Percentiles rank a stretch among this genome's conserved stretches.
Evolutionary conservation across 805 yeast species (phyloP).

Genomic region (Ogataea angusta): DNA sequence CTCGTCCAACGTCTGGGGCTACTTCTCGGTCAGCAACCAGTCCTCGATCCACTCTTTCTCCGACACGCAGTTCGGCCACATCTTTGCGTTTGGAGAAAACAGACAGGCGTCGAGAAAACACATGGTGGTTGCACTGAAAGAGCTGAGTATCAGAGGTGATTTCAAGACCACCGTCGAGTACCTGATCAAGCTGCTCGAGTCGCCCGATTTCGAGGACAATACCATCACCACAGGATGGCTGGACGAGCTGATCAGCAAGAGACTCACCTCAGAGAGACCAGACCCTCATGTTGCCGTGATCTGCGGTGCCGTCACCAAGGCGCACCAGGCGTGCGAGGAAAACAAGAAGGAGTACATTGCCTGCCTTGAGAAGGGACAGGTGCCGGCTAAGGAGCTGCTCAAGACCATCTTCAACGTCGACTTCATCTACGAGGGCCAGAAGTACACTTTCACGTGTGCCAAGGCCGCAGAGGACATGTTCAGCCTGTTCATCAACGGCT

Average conservation of each 20-base stretch:
- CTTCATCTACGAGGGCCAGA: conserved; percentile 89
- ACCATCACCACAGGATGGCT: conserved; percentile 99
- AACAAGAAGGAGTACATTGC: conserved; percentile 64
- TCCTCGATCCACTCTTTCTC: conserved; percentile 97
- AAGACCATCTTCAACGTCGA: conserved; percentile 90
- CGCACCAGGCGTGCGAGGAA: conserved; percentile 73
- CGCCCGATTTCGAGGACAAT: conserved; percentile 94
- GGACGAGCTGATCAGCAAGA: conserved; percentile 90
- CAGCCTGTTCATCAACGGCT: conserved; percentile 90
- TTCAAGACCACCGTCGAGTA: conserved; percentile 98
- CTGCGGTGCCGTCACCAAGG: conserved; percentile 98
- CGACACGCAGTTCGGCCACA: conserved; percentile 98
- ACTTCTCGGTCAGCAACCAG: conserved; percentile 93
- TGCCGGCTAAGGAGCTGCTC: conserved; percentile 75
- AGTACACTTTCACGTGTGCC: conserved; percentile 94
- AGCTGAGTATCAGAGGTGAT: conserved; percentile 95
- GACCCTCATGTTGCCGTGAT: conserved; percentile 86
- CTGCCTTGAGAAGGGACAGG: conserved; percentile 94
- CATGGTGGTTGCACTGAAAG: conserved; percentile 98
- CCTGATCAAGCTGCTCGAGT: conserved; percentile 88
- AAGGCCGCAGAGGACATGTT: conserved; percentile 82
- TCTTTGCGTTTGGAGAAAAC: conserved; percentile 97
- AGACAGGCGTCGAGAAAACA: conserved; percentile 97
- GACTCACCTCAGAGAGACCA: conserved; percentile 95
- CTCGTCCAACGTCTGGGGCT: conserved; percentile 98